Percentiles rank a stretch among this genome's conserved stretches.
Evolutionary conservation across 1,284 basidiomycete genomes (phyloP).

Genomic region (Microbotryum scabiosae): DNA sequence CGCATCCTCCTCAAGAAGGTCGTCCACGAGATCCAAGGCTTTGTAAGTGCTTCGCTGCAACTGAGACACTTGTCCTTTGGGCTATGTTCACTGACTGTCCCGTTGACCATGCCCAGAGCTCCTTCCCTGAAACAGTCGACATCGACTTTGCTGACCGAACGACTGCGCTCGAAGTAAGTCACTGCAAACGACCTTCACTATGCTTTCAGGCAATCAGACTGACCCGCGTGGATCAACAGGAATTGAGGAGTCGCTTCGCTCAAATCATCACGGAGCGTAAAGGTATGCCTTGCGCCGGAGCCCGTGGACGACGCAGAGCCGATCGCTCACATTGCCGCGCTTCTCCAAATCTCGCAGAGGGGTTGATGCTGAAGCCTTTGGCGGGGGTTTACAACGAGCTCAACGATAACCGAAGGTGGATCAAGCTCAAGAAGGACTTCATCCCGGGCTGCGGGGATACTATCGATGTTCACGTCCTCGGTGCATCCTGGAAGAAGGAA

Average conservation of each 20-base stretch:
- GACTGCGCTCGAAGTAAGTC: slow-evolving; percentile 28
- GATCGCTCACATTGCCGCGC: not conserved
- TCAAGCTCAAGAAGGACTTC: slow-evolving; percentile 70
- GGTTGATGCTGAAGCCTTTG: slow-evolving; percentile 68
- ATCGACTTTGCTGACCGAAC: slow-evolving; percentile 40
- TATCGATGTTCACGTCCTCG: slow-evolving; percentile 65
- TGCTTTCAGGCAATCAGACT: not conserved
- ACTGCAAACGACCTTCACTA: not conserved
- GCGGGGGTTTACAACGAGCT: slow-evolving; percentile 57
- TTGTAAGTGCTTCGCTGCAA: slow-evolving; percentile 38
- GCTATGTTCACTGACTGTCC: not conserved
- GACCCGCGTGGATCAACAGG: not conserved
- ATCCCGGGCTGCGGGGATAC: slow-evolving; percentile 73
- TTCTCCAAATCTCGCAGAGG: slow-evolving; percentile 39
- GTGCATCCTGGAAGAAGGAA: slow-evolving; percentile 66
- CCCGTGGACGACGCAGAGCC: not conserved
- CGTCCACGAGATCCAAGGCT: slow-evolving; percentile 50
- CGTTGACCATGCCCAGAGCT: slow-evolving; percentile 36
- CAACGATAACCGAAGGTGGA: slow-evolving; percentile 52
- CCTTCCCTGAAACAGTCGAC: slow-evolving; percentile 51
- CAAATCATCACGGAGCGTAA: slow-evolving; percentile 21
- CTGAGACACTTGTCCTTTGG: not conserved
- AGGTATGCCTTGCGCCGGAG: not conserved
- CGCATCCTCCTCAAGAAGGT: slow-evolving; percentile 57
- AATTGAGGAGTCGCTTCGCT: slow-evolving; percentile 21